Percentiles rank a stretch among this genome's conserved stretches.
Conservation (phyloP, 768 basidiomycete genomes). For the Rhodotorula toruloides region DNA sequence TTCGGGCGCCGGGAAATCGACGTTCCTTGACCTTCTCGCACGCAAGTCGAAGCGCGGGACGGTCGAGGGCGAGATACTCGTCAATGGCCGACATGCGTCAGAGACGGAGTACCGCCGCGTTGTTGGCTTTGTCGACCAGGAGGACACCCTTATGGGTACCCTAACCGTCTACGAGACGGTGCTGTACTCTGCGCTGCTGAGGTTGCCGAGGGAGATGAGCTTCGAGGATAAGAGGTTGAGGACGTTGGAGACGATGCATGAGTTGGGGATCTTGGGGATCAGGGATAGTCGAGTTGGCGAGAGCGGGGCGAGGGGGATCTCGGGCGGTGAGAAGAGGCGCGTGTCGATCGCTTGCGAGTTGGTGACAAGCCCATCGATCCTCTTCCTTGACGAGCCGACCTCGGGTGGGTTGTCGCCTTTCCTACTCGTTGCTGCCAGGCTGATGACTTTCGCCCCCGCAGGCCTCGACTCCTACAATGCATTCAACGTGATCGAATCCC, state of each 20-base stretch:
- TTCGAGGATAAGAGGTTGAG: conserved; percentile 88
- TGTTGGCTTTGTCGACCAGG: conserved; percentile 94
- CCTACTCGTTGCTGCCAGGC: too few species aligned
- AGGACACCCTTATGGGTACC: conserved; percentile 94
- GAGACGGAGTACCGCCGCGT: conserved; percentile 74
- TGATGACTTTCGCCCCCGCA: conserved; percentile 41
- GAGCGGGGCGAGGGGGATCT: conserved; percentile 82
- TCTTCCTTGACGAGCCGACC: conserved; percentile 96
- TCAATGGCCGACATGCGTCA: conserved; percentile 76
- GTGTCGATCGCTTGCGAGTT: conserved; percentile 97
- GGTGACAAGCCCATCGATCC: conserved; percentile 90
- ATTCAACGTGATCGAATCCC: conserved; percentile 82
- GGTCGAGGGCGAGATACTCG: conserved; percentile 67
- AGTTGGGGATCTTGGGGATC: conserved; percentile 86
- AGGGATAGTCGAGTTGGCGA: conserved; percentile 85
- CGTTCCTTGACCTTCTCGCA: conserved; percentile 91
- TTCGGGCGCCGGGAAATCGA: conserved; percentile 93
- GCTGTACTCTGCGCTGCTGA: conserved; percentile 80
- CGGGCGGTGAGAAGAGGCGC: conserved; percentile 93
- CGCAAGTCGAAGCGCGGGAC: conserved; percentile 76
- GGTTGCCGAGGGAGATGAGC: conserved; percentile 92
- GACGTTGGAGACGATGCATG: conserved; percentile 92
- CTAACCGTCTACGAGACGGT: conserved; percentile 98
- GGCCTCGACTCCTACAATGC: conserved; percentile 95
- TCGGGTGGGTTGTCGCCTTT: conserved; percentile 58